Conservation (phyloP, 371 early-diverging fungal genomes). For the Coemansia sp. region DNA sequence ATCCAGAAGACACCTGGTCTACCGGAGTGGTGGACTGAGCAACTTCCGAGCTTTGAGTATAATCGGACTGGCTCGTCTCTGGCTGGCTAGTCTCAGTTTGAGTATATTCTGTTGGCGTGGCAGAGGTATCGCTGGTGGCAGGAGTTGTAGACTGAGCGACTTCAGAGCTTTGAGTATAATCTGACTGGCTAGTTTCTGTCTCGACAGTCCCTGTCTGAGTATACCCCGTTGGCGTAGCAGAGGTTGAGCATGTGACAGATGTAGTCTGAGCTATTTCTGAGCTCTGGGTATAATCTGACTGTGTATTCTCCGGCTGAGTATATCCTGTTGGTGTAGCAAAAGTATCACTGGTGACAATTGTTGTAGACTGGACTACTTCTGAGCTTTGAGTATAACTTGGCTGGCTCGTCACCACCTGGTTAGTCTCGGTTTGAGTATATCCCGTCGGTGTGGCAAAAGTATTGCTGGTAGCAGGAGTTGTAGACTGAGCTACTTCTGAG, state of each 20-base stretch:
- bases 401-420: no score
- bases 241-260: neutral
- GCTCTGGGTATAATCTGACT: no score
- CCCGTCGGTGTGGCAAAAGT: neutral
- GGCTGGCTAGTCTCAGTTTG: no score
- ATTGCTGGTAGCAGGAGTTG: neutral
- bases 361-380: neutral
- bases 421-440: no score
- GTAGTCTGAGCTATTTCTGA: neutral
- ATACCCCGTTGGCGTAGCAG: neutral
- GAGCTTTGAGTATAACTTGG: no score
- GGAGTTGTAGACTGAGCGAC: neutral
- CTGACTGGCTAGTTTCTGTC: no score
- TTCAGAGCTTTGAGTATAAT: no score
- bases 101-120: neutral
- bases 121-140: neutral
- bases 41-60: no score
- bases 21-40: neutral
- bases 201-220: no score
- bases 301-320: no score
- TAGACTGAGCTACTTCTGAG: no score
- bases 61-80: no score
- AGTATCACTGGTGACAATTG: neutral
- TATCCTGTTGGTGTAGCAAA: neutral
- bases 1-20: neutral